phyloP scores from a whole-genome alignment of 2,329 filamentous ascomycete genomes.

The Xylaria sp. region DNA sequence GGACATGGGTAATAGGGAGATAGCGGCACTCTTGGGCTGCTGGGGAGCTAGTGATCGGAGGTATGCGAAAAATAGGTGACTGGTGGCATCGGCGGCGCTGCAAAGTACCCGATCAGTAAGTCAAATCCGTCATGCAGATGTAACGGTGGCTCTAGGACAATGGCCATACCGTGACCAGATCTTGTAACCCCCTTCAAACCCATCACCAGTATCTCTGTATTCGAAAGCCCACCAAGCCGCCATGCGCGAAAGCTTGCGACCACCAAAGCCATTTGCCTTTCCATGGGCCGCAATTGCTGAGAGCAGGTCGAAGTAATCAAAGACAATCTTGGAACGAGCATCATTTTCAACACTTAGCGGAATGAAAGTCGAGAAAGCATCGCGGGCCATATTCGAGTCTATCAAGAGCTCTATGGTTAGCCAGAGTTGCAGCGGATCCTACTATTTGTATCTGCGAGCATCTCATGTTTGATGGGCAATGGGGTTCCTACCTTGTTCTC shows the following conservation, averaged over 20 bases:
- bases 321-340: conserved; percentile 84
- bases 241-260: conserved; percentile 91
- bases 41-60: conserved; percentile 89
- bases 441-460: not conserved
- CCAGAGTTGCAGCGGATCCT: not conserved
- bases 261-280: conserved; percentile 90
- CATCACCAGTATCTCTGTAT: conserved; percentile 81
- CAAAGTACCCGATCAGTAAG: conserved; percentile 39
- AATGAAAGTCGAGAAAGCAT: conserved; percentile 96
- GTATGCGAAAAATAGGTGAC: conserved; percentile 97
- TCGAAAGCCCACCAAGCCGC: conserved; percentile 99
- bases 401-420: conserved; percentile 20
- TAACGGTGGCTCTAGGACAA: conserved; percentile 5
- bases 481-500: conserved; percentile 75
- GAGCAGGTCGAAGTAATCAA: conserved; percentile 94
- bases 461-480: not conserved
- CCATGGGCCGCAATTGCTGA: conserved; percentile 90
- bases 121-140: not conserved
- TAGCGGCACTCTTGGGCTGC: conserved; percentile 70
- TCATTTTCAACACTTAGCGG: conserved; percentile 90
- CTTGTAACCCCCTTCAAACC: conserved; percentile 94
- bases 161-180: conserved; percentile 75
- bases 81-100: conserved; percentile 92
- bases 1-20: conserved; percentile 86
- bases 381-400: conserved; percentile 91